Base-by-base conservation (phyloP, 495 filamentous ascomycete species). In the Elasticomyces elasticus region DNA sequence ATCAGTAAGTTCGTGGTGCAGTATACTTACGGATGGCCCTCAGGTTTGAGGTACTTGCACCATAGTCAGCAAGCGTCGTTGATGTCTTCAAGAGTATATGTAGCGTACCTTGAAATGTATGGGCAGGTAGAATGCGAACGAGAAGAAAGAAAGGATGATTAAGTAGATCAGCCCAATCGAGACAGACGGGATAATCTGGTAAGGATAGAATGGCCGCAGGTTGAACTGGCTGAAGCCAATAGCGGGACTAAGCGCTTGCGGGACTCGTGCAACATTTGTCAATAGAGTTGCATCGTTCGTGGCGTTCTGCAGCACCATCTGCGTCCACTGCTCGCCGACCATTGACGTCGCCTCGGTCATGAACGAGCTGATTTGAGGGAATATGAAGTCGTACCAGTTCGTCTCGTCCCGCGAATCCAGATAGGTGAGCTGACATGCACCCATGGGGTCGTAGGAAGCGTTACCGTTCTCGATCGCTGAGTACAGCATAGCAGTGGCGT, bases 141-240 rank as follows among this genome's bases (percentile, higher is more conserved):
- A 80, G 72, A 86, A 86, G 71, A 86, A 86, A 4, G 81, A 76
- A 31, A 86, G 71, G 64, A 87, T 85, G 63, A 86, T 84, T 23
- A 87, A 69, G 66, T 86, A 86, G 63, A 86, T 85, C 30, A 86
- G 64, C 0, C 83, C 83, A 52, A 86, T 80, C 1, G 74, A 76
- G 9, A 84, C 76, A 6, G 83, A 74, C 0, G 82, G 82, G 1
- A 72, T 78, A 3, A 74, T 69, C 2, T 76, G 72, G 7, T 74
- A 70, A 0, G 80, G 80, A 0, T 62, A 59, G 60, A 86, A 86
- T 0, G 83, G 82, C 5, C 82, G 75, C 3, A 86, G 70, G 53
- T 84, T 81, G 61, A 77, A 72, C 0, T 65, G 65, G 15, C 75
- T 76, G 66, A 84, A 82, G 3, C 78, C 79, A 46, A 86, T 78